These are phyloP conservation scores for Pyricularia grisea DNA, from an alignment of 2,329 filamentous ascomycete species.

Conservation along the genomic window DNA sequence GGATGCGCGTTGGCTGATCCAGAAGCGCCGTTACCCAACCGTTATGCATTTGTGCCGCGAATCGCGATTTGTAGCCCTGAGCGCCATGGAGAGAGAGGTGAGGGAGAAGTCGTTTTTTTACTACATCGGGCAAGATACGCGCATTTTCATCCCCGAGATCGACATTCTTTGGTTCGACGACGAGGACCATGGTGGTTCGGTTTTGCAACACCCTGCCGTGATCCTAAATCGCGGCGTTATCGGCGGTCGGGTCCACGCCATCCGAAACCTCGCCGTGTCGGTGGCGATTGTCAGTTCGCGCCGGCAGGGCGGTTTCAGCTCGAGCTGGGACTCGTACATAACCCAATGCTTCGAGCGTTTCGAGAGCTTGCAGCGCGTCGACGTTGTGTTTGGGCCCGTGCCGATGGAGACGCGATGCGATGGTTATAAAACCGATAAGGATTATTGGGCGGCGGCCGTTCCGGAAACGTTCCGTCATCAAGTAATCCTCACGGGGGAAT, in stretches of 20 bases:
- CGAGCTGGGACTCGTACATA: background rate
- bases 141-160: background rate
- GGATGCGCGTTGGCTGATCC: background rate
- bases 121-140: background rate
- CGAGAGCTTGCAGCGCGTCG: background rate
- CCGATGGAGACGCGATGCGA: background rate
- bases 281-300: background rate
- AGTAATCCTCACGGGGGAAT: no score
- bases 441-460: background rate
- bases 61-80: background rate
- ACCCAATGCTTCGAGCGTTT: background rate
- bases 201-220: background rate
- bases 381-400: background rate
- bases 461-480: no score
- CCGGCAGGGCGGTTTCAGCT: background rate
- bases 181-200: background rate
- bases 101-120: background rate
- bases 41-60: background rate
- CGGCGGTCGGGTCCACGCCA: background rate
- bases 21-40: background rate
- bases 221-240: background rate
- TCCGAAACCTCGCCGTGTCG: conserved; percentile 1
- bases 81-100: background rate
- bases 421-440: background rate
- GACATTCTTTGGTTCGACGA: background rate